phyloP scores from a whole-genome alignment of 2,329 filamentous ascomycete genomes.

The Pestalotiopsis sp. region DNA sequence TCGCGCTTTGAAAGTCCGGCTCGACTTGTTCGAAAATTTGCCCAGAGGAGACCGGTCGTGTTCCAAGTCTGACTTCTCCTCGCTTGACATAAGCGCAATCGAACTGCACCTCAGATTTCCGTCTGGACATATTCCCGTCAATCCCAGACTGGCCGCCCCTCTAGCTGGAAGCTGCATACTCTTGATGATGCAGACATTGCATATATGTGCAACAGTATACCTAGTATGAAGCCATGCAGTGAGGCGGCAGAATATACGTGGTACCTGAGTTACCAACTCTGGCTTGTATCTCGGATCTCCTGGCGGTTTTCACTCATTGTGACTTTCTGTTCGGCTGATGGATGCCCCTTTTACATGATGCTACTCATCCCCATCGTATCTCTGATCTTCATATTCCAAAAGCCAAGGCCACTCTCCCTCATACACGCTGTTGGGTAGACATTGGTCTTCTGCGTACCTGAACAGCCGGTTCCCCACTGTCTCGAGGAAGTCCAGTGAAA shows the following conservation, averaged over 20 bases:
- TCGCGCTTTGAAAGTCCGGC: background rate
- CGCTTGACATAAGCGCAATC: too few species aligned
- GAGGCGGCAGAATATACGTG: background rate
- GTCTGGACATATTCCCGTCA: background rate
- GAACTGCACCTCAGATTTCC: background rate
- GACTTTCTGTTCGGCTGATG: background rate
- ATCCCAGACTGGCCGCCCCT: background rate
- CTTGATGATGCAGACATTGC: background rate
- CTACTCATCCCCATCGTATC: background rate
- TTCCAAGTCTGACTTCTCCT: background rate
- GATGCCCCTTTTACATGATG: background rate
- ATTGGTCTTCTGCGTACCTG: background rate
- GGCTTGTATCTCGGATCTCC: too few species aligned
- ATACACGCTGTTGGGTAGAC: background rate
- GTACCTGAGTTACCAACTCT: background rate
- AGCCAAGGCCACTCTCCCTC: background rate
- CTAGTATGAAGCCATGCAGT: background rate
- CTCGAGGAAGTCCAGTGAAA: constrained; percentile 12
- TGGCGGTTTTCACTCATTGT: background rate
- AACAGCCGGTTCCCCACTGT: constrained; percentile 3
- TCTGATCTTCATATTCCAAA: background rate
- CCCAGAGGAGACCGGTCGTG: background rate
- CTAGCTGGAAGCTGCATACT: background rate
- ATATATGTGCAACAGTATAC: background rate
- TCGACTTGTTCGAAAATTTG: background rate